Base-by-base conservation (phyloP, 257 asterid genomes). In the Salvia rosmarinus region DNA sequence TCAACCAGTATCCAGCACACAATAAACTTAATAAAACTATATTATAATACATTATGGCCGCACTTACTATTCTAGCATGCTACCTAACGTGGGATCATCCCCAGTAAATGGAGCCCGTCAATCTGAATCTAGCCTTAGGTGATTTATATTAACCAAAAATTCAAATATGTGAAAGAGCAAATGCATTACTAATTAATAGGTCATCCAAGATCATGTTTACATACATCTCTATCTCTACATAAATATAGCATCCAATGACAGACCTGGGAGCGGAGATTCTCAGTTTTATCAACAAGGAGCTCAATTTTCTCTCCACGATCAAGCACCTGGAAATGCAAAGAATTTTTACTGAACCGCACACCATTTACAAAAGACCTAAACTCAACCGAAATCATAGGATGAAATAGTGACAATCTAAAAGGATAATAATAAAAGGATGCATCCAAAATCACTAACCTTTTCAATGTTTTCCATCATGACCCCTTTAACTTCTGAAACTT, bases 401-500 rank as follows among this genome's bases (percentile, higher is more conserved):
- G 4, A 21, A 7, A 68, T 16, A 13, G 39, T 0, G 9, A 25
- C 13, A 55, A 5, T 20, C 50, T 34, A 56, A 64, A 40, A 64
- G 28, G 17, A 34, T 14, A 34, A n/a, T 32, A 54, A 57, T 13
- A 14, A 51, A 35, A 11, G 11, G 19, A 59, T 11, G 17, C 19
- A 39, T n/a, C 40, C 25, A 57, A 46, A 61, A n/a, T 3, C 4
- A 56, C 42, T 52, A 71, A 87, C 98, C 96, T 93, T 93, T 76
- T 93, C 98, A 62, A 93, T 93, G 78, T 93, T 93, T 69, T 93
- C 98, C 96, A 90, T 93, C 98, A 93, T 93, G 78, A 93, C 98
- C 63, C 97, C 98, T 75, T 93, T 93, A 71, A 93, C 98, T 89
- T 90, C 97, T 39, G 94, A 76, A 81, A 94, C 97, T 85, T 91